Conservation (phyloP, 2,329 filamentous ascomycete genomes). For the Trichophaea hybrida region DNA sequence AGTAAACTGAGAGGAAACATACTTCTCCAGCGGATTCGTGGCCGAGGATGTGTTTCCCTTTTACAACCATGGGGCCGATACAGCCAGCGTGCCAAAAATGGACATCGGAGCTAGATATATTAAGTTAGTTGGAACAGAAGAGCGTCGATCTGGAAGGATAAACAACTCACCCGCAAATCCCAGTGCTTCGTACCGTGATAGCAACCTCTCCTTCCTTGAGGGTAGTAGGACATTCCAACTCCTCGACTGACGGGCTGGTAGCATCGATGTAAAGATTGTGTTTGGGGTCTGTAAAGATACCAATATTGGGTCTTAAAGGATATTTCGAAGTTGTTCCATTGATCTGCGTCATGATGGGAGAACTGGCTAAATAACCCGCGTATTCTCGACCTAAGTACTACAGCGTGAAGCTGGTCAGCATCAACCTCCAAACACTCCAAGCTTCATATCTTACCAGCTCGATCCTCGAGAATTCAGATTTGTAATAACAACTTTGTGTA, state of each 20-base stretch:
- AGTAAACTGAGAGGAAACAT: neutral
- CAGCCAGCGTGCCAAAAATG: constrained; percentile 95
- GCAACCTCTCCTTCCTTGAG: constrained; percentile 63
- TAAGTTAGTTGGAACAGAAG: neutral
- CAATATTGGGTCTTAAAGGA: constrained; percentile 67
- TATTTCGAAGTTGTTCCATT: neutral
- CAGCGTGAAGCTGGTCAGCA: neutral
- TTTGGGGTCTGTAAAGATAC: constrained; percentile 84
- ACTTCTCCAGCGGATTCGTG: constrained; percentile 76
- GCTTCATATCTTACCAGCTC: neutral
- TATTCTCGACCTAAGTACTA: neutral
- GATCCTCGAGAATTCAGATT: neutral
- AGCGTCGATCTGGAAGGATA: neutral
- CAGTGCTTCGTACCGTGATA: constrained; percentile 79
- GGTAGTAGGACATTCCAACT: constrained; percentile 44
- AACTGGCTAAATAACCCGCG: neutral
- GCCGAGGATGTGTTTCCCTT: constrained; percentile 76
- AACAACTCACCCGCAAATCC: constrained; percentile 68
- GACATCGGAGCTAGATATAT: constrained; percentile 57
- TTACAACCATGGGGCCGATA: constrained; percentile 92
- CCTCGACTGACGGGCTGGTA: constrained; percentile 60
- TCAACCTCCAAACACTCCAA: no score
- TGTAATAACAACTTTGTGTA: neutral
- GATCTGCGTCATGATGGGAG: neutral
- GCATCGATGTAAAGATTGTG: constrained; percentile 84